Base-by-base conservation (phyloP, 495 filamentous ascomycete genomes). In the Poronia punctata region DNA sequence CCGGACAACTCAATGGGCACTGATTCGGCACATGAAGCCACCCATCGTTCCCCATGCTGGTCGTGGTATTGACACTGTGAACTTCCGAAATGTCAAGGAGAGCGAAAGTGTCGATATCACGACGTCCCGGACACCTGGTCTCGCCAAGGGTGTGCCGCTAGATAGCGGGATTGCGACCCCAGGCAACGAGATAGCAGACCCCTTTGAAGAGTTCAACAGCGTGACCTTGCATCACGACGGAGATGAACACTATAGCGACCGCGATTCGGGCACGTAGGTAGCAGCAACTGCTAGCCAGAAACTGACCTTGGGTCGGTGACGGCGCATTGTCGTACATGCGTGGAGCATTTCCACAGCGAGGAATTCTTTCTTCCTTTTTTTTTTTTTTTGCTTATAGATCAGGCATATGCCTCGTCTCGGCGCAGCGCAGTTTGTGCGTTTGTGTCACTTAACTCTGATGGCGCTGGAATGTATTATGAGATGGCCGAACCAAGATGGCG, bases 121-220 rank as follows among this genome's bases (percentile, higher is more conserved):
- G 24, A 82, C 77, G 10, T 67, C 77, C 9, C 74, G 68, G 48
- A 55, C 63, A 12, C 56, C 64, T 45, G 49, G 54, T 6, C 30
- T 62, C 19, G 61, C 76, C 54, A 83, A 82, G 52, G 88, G 88
- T 3, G 86, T 94, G 20, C 86, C 86, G 7, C 66, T 95, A 48
- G 86, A 94, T 51, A 86, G 81, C 16, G 87, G 86, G 7, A 65
- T 92, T 21, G 81, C 82, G 3, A 96, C 90, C 20, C 88, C 92
- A 7, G 87, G 82, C 24, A 84, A 72, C 24, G 89, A 95, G 56
- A 62, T 80, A 40, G 74, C 77, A n/a, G 92, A 98, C 74, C 92
- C 92, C 9, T 98, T 98, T 57, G 87, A 95, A 61, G 93, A 97
- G 59, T 98, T 98, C 60, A 98, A 98, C 64, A 94, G 86, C 53